Evolutionary conservation across 106 monocot species (phyloP), one percentile per base, ranked within the genome.

Genomic region (Ottelia alismoides): DNA sequence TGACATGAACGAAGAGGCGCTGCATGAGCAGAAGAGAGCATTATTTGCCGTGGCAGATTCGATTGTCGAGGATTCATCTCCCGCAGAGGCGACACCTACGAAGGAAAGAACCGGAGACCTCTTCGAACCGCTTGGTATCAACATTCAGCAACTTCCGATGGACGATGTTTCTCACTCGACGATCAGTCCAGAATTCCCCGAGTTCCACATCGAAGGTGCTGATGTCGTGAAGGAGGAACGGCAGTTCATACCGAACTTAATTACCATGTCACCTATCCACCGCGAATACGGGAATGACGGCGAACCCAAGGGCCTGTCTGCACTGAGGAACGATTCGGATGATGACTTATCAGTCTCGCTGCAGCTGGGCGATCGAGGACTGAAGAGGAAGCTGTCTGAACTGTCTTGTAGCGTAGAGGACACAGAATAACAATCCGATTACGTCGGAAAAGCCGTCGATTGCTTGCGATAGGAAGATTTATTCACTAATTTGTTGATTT

Each of bases 181-280:
- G 43, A 30, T 49, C 10, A 73, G 61, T 61, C 49, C 27, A 5
- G 9, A 47, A 14, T 64, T 56, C 25, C 17, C 51, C 25, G 79
- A 73, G 20, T 68, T 65, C 35, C 74, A 75, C 28, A 63, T 72
- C 7, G 86, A 74, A 30, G 58, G 70, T 2, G 65, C 47, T 19
- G 55, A 30, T 6, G 71, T 52, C 30, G 76, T 74, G 45, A 67
- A 84, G 55, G 93, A 88, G 65, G 88, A 94, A 60, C 81, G 67
- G 35, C 93, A 81, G 62, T 93, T 93, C 67, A 83, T 93, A 28
- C 71, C 83, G 17, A 87, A 67, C 65, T 77, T 90, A 22, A 74
- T 62, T 18, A 65, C 63, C 24, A 64, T 65, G 64, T 78, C 75
- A 25, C 81, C 91, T 1, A 30, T 78, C 20, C 75, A 57, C 10